Evolutionary conservation across 208 protist genomes (phyloP), one percentile per base, ranked within the genome.

Genomic region (Acanthamoeba healyi): DNA sequence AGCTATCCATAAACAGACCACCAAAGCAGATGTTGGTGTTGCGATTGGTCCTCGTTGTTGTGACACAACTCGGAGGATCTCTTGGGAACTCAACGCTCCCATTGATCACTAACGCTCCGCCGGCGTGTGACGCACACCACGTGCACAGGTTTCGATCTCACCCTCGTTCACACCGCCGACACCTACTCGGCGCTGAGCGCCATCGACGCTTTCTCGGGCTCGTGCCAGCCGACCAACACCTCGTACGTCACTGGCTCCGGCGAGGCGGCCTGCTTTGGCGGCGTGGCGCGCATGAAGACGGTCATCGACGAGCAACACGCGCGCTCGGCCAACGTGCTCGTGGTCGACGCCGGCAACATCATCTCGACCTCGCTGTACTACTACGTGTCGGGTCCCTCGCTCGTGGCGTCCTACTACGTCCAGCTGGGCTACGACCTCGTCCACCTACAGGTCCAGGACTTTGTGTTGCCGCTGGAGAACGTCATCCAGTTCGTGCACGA

Each of bases 311-410:
- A 26, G 4, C 40, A 77, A 29, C 86, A 58, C 49, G 24, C 9
- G 12, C 74, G 74, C 2, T 74, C 86, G 36, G 56, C 5, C 36
- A 29, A 74, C 34, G 32, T n/a, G 17, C 22, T 92, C n/a, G 29
- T 92, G 9, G 40, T 92, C 36, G 86, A 92, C 40, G 86, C 86
- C 63, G 86, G 86, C 49, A 89, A 89, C 58, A 26, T 54, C 32
- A 32, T 89, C 36, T 12, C 58, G n/a, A 89, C 32, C 29, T 89
- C 82, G n/a, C 82, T 89, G 6, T 58, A 38, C 49, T 89, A 89
- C 58, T 89, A 70, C 42, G 82, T 89, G 19, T 32, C 26, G 19
- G 82, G 82, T 1, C 51, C 82, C 2, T 9, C 29, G 26, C 49
- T 89, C 82, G 34, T 89, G 22, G 82, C n/a, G 17, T 51, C 42